These are phyloP conservation scores for Ganoderma multipileum DNA, from an alignment of 1,284 basidiomycete genomes.

Conservation along the genomic window DNA sequence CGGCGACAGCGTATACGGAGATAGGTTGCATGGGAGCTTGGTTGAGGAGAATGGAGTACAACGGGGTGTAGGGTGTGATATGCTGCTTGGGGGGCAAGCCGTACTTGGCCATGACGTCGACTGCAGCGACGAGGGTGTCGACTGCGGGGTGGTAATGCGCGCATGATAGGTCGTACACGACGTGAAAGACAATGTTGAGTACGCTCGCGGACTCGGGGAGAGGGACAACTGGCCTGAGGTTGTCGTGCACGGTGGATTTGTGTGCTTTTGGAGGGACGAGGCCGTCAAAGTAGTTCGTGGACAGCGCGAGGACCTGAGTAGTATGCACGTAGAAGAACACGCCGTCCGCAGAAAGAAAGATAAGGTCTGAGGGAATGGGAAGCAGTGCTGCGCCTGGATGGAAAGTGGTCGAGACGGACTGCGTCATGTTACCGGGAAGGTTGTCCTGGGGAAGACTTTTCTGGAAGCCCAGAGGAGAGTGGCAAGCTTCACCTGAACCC, in stretches of 20 bases:
- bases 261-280: constrained; percentile 37
- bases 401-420: constrained; percentile 83
- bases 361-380: constrained; percentile 60
- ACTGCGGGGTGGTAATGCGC: constrained; percentile 43
- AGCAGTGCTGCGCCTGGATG: constrained; percentile 69
- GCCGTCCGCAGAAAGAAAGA: constrained; percentile 71
- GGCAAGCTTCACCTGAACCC: constrained; percentile 39
- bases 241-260: constrained; percentile 29
- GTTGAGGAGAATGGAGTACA: constrained; percentile 42
- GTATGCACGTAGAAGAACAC: constrained; percentile 68
- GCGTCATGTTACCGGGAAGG: constrained; percentile 46
- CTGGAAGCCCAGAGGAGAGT: constrained; percentile 44
- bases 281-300: constrained; percentile 45
- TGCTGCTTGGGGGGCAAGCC: constrained; percentile 38
- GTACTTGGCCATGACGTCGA: constrained; percentile 42
- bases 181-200: constrained; percentile 47
- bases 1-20: constrained; percentile 45
- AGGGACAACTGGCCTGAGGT: constrained; percentile 41
- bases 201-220: constrained; percentile 42
- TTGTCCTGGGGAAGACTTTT: constrained; percentile 24
- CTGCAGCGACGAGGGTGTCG: constrained; percentile 40
- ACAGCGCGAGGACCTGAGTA: constrained; percentile 43
- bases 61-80: constrained; percentile 36
- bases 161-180: constrained; percentile 44
- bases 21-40: constrained; percentile 45